Percentiles rank a stretch among this genome's conserved stretches.
These are phyloP conservation scores for Metschnikowia reukaufii DNA, from an alignment of 805 yeast species.

Conservation along the genomic window DNA sequence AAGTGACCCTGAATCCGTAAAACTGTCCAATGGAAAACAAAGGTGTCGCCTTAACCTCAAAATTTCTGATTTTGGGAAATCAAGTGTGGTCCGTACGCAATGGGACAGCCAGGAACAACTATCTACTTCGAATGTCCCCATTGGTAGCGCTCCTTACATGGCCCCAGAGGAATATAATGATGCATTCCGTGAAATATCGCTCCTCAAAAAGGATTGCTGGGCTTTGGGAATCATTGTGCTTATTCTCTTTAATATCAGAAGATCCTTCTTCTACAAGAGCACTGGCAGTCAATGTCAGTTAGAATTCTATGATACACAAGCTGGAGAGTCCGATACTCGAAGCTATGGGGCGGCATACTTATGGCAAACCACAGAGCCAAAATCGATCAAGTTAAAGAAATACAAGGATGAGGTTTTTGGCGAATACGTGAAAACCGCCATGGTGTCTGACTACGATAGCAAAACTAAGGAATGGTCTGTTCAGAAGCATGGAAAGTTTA, in stretches of 20 bases:
- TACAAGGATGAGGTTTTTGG: constrained; percentile 34
- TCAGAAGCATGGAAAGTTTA: constrained; percentile 41
- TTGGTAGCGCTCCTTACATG: constrained; percentile 89
- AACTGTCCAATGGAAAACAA: constrained; percentile 5
- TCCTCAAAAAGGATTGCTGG: constrained; percentile 85
- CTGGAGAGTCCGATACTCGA: constrained; percentile 17
- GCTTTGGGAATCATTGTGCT: constrained; percentile 63
- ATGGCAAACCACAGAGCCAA: constrained; percentile 33
- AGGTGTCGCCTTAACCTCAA: constrained; percentile 24
- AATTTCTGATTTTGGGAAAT: constrained; percentile 80
- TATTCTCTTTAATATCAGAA: constrained; percentile 32
- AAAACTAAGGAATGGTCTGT: constrained; percentile 35
- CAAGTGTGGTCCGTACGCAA: constrained; percentile 85
- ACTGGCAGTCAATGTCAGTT: constrained; percentile 14
- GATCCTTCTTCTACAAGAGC: constrained; percentile 25
- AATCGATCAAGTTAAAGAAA: constrained; percentile 12
- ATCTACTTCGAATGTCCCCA: constrained; percentile 56
- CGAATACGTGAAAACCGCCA: constrained; percentile 47
- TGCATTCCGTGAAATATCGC: constrained; percentile 52
- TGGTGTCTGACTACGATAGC: constrained; percentile 35
- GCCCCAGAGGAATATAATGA: constrained; percentile 79
- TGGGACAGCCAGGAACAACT: constrained; percentile 61
- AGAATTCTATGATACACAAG: constrained; percentile 18
- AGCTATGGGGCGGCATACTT: constrained; percentile 27
- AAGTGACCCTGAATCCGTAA: constrained; percentile 55